These are phyloP conservation scores for Dendrobium huoshanense DNA, from an alignment of 106 monocot species.

Conservation along the genomic window DNA sequence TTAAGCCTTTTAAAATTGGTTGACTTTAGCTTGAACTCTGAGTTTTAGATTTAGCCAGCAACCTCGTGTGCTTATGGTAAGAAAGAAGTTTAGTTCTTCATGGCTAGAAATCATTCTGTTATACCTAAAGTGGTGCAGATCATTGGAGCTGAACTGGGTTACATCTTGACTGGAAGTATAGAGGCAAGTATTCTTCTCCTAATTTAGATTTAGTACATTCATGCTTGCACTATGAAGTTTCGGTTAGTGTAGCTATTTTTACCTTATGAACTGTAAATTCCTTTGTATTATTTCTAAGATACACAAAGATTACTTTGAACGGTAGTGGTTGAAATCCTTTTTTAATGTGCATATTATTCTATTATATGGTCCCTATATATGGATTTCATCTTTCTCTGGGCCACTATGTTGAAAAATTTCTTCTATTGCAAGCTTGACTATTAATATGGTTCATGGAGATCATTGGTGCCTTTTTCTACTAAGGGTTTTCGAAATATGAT, in stretches of 20 bases:
- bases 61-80: background rate
- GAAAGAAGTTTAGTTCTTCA: background rate
- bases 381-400: too few relatives aligned
- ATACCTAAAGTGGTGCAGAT: background rate
- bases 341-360: too few relatives aligned
- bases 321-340: background rate
- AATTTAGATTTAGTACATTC: background rate
- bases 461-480: too few relatives aligned
- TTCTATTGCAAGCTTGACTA: too few relatives aligned
- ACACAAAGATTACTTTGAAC: background rate
- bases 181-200: constrained; percentile 5
- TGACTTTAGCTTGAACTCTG: background rate
- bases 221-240: background rate
- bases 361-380: too few relatives aligned
- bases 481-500: too few relatives aligned
- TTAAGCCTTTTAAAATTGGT: background rate
- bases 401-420: too few relatives aligned
- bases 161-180: background rate
- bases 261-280: background rate
- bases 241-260: background rate
- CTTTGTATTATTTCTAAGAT: background rate
- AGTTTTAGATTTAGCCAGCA: background rate
- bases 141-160: background rate
- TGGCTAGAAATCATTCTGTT: background rate
- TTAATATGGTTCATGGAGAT: too few relatives aligned